Conservation (phyloP, 108 stramenopile genomes). For the Nitzschia putrida region DNA sequence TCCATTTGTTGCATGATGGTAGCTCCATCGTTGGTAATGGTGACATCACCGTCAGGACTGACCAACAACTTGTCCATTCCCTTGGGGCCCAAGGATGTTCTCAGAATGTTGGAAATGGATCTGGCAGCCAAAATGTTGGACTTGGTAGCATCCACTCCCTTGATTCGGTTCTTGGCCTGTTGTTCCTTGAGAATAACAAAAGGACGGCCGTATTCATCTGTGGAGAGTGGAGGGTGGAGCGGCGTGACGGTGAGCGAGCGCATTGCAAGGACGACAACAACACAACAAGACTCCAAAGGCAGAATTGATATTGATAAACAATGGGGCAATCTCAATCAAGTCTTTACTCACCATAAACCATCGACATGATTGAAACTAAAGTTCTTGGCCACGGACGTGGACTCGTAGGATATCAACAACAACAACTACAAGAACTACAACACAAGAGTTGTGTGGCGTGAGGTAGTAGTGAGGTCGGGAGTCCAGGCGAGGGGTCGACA, state of each 20-base stretch:
- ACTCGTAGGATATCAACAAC: too few species aligned
- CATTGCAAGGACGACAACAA: neutral
- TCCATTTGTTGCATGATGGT: conserved; percentile 97
- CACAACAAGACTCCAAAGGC: neutral
- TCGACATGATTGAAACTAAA: conserved; percentile 28
- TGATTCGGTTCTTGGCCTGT: conserved; percentile 93
- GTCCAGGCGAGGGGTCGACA: too few species aligned
- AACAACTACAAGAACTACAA: too few species aligned
- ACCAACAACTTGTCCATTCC: conserved; percentile 99
- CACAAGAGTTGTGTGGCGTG: too few species aligned
- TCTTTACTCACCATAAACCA: conserved; percentile 39
- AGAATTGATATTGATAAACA: too few species aligned
- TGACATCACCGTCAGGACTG: conserved; percentile 96
- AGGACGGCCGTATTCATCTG: conserved; percentile 99
- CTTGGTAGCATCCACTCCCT: conserved; percentile 95
- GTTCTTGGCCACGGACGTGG: neutral
- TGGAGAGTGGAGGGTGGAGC: neutral
- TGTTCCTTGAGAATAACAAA: conserved; percentile 99
- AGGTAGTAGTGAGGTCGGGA: too few species aligned
- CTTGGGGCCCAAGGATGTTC: conserved; percentile 97
- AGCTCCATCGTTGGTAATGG: conserved; percentile 99
- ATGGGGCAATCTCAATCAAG: neutral
- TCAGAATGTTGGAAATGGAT: conserved; percentile 89
- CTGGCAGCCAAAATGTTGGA: conserved; percentile 98
- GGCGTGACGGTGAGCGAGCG: neutral